Evolutionary conservation across 441 rosid species (phyloP).

Genomic region (Rhodomyrtus psidioides): DNA sequence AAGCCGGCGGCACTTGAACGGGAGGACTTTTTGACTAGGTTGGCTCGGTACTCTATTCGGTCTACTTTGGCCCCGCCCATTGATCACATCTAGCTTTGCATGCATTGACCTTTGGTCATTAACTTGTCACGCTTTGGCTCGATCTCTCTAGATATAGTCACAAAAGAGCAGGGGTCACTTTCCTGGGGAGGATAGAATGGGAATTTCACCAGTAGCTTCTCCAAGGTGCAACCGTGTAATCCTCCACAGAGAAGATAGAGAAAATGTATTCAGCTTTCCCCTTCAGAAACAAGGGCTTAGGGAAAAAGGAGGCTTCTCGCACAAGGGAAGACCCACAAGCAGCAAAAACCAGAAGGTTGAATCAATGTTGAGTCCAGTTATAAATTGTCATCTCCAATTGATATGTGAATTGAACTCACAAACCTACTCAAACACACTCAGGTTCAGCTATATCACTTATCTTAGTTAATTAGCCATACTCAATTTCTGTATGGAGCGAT

Average conservation of each 20-base stretch:
- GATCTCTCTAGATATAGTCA: too few relatives aligned
- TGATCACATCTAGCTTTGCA: neutral
- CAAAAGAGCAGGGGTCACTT: neutral
- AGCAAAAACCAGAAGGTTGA: neutral
- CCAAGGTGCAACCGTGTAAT: neutral
- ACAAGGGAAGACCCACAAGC: neutral
- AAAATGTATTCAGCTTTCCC: neutral
- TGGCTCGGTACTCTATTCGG: rapidly evolving
- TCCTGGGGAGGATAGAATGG: neutral
- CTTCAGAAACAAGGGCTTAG: neutral
- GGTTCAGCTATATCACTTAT: neutral
- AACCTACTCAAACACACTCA: neutral
- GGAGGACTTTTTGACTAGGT: neutral
- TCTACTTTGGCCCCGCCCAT: neutral
- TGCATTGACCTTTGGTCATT: neutral
- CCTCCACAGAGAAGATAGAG: neutral
- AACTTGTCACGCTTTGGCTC: neutral
- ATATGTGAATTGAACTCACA: neutral
- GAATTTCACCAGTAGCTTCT: neutral
- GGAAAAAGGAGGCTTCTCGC: neutral
- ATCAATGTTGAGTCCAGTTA: neutral
- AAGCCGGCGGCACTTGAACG: rapidly evolving
- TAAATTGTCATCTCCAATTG: neutral
- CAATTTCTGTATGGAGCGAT: neutral
- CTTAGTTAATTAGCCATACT: neutral